Percentiles rank a stretch among this genome's conserved stretches.
phyloP scores from a whole-genome alignment of 306 rosid genomes.

The Acmispon strigosus region DNA sequence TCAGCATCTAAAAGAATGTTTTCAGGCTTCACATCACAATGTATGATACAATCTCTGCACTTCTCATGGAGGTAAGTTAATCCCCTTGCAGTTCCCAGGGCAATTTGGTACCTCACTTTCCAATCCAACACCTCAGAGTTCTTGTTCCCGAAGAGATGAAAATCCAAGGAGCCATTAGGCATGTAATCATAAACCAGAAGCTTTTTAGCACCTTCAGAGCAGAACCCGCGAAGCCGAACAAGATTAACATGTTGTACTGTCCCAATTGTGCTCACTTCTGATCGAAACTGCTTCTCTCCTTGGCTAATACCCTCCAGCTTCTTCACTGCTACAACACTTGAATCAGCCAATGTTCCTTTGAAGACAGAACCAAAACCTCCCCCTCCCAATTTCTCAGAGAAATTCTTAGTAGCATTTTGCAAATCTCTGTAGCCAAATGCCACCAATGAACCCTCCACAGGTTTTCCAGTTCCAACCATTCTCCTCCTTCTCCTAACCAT shows the following conservation, averaged over 20 bases:
- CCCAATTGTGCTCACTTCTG: conserved; percentile 75
- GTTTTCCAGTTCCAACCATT: conserved; percentile 17
- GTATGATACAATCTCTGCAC: conserved; percentile 55
- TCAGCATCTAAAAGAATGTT: conserved; percentile 45
- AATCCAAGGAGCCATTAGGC: conserved; percentile 68
- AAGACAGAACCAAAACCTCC: conserved; percentile 89
- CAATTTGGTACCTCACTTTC: conserved; percentile 64
- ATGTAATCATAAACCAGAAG: conserved; percentile 77
- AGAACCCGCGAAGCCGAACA: conserved; percentile 73
- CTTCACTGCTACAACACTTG: conserved; percentile 68
- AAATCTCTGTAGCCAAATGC: conserved; percentile 46
- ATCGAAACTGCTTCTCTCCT: conserved; percentile 80
- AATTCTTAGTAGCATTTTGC: conserved; percentile 51
- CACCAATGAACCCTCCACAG: conserved; percentile 35
- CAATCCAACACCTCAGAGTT: conserved; percentile 38
- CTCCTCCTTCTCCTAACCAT: conserved; percentile 22
- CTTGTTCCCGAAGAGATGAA: conserved; percentile 42
- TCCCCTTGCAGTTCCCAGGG: conserved; percentile 49
- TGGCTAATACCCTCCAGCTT: conserved; percentile 67
- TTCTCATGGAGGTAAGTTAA: conserved; percentile 48
- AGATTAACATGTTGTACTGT: conserved; percentile 83
- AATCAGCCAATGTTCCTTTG: conserved; percentile 62
- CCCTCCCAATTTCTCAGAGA: conserved; percentile 78
- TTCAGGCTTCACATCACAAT: conserved; percentile 64
- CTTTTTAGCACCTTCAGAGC: conserved; percentile 54